Percentiles rank a stretch among this genome's conserved stretches.
Evolutionary conservation across 768 basidiomycete species (phyloP).

Genomic region (Suillus ampliporus): DNA sequence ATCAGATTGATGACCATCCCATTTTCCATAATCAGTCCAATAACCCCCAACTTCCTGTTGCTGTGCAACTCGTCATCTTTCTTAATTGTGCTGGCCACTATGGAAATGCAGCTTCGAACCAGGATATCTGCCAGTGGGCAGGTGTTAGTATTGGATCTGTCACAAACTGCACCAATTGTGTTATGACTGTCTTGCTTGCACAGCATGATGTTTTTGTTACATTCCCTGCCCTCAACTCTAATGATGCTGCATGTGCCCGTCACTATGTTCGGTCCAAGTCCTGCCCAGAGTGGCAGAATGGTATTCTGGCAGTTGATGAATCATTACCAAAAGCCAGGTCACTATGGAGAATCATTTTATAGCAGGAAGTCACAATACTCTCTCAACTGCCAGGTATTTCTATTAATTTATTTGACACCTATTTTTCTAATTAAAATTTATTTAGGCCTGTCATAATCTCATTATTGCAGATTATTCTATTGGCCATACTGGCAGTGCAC

Average conservation of each 20-base stretch:
- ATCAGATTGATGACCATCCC: constrained; percentile 21
- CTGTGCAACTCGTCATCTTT: constrained; percentile 32
- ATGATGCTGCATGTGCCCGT: constrained; percentile 8
- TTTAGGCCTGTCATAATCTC: constrained; percentile 10
- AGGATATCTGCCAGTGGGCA: constrained; percentile 23
- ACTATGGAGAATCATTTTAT: constrained; percentile 15
- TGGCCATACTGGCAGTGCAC: constrained; percentile 9
- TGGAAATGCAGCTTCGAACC: not conserved
- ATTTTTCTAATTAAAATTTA: not conserved
- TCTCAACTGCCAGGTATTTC: constrained; percentile 19
- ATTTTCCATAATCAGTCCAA: constrained; percentile 30
- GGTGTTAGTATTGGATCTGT: constrained; percentile 22
- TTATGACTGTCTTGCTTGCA: constrained; percentile 19
- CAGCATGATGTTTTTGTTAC: constrained; percentile 18
- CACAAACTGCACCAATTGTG: constrained; percentile 21
- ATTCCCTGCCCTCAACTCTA: constrained; percentile 1
- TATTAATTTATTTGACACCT: not conserved
- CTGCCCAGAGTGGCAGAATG: constrained; percentile 41
- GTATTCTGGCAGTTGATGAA: constrained; percentile 45
- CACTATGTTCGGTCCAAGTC: constrained; percentile 39
- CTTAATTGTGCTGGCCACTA: constrained; percentile 10
- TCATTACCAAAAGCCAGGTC: constrained; percentile 25
- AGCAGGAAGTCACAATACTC: constrained; percentile 25
- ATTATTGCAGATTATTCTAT: constrained; percentile 12
- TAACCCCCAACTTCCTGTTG: constrained; percentile 32